Conservation (phyloP, 2,329 filamentous ascomycete genomes). For the Colletotrichum lentis region DNA sequence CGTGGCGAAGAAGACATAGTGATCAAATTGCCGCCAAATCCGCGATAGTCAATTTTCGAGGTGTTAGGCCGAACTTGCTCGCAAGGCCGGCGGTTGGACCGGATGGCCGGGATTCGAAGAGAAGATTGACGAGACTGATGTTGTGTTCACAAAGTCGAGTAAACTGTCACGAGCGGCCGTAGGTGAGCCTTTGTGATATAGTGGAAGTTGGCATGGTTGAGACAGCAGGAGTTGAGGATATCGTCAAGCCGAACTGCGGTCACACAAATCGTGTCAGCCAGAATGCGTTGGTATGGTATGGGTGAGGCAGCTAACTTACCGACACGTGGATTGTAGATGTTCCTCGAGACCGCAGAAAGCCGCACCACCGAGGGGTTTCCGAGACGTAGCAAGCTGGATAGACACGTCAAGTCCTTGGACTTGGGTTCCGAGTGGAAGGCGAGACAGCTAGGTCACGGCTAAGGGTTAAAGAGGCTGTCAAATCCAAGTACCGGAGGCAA, state of each 20-base stretch:
- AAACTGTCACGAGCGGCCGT: slow-evolving; percentile 2
- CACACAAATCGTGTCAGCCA: background rate
- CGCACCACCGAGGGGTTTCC: background rate
- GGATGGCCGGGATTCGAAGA: background rate
- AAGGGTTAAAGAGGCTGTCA: background rate
- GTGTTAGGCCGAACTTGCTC: too few relatives aligned
- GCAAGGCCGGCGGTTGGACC: background rate
- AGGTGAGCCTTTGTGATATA: background rate
- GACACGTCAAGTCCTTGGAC: background rate
- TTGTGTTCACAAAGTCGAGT: background rate
- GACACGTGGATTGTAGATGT: background rate
- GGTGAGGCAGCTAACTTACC: background rate
- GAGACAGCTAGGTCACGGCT: background rate
- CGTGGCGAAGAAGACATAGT: slow-evolving; percentile 18
- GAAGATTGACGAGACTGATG: background rate
- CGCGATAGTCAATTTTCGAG: background rate
- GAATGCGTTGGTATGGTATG: background rate
- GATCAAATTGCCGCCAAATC: background rate
- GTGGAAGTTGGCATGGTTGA: slow-evolving; percentile 13
- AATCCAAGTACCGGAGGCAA: slow-evolving; percentile 8
- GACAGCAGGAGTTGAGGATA: background rate
- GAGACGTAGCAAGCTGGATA: background rate
- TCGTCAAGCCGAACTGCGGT: background rate
- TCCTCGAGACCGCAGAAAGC: background rate
- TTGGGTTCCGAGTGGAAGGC: background rate